These are phyloP conservation scores for Microdochium nivale DNA, from an alignment of 2,329 filamentous ascomycete species.

Conservation along the genomic window DNA sequence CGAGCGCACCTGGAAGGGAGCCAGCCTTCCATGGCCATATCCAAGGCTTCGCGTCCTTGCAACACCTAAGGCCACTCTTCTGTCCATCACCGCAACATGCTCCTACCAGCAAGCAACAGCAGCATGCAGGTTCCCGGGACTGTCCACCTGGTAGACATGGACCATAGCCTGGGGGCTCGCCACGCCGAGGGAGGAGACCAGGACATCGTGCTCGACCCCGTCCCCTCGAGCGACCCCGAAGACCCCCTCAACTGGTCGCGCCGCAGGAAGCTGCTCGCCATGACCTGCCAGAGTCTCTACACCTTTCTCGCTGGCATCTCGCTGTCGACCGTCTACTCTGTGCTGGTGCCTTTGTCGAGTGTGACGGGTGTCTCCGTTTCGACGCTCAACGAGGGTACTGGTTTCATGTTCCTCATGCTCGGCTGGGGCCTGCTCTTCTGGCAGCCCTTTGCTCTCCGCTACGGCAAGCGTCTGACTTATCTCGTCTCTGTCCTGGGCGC, in stretches of 20 bases:
- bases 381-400: slow-evolving; percentile 20
- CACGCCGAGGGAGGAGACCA: slow-evolving; percentile 19
- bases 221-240: slow-evolving; percentile 38
- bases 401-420: slow-evolving; percentile 27
- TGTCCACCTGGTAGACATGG: slow-evolving; percentile 29
- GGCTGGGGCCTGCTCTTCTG: slow-evolving; percentile 37
- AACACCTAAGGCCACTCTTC: neutral
- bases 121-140: slow-evolving; percentile 26
- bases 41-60: no score
- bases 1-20: no score
- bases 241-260: slow-evolving; percentile 43
- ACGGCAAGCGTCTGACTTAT: slow-evolving; percentile 32
- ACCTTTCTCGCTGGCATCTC: slow-evolving; percentile 31
- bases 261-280: slow-evolving; percentile 16
- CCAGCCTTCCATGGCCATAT: no score
- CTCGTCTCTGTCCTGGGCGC: slow-evolving; percentile 23
- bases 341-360: slow-evolving; percentile 17
- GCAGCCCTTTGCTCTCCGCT: slow-evolving; percentile 37
- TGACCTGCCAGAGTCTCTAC: slow-evolving; percentile 20
- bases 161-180: slow-evolving; percentile 19
- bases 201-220: slow-evolving; percentile 41
- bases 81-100: neutral
- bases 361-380: slow-evolving; percentile 13
- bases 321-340: slow-evolving; percentile 18
- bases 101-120: slow-evolving; percentile 1